These are phyloP conservation scores for Trichoderma virens DNA, from an alignment of 495 filamentous ascomycete species.

Conservation along the genomic window DNA sequence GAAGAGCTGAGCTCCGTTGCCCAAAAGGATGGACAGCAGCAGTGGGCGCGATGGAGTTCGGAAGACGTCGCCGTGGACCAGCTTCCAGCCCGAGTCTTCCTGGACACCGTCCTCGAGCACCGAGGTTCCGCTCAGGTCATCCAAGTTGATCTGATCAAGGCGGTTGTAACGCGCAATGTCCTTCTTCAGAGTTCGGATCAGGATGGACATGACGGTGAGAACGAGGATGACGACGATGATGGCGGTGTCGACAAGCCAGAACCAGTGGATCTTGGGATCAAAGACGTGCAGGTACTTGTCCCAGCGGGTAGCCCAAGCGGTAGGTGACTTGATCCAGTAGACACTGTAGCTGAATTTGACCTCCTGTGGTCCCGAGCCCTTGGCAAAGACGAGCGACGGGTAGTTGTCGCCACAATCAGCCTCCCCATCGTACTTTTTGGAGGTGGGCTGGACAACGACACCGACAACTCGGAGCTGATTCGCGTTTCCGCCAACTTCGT, in stretches of 20 bases:
- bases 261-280: slow-evolving; percentile 97
- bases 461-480: slow-evolving; percentile 81
- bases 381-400: slow-evolving; percentile 50
- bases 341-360: slow-evolving; percentile 90
- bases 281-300: slow-evolving; percentile 96
- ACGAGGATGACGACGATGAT: slow-evolving; percentile 89
- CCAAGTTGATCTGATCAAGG: slow-evolving; percentile 75
- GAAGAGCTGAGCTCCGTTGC: slow-evolving; percentile 92
- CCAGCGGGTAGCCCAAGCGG: slow-evolving; percentile 93
- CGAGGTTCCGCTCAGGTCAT: slow-evolving; percentile 70
- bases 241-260: slow-evolving; percentile 89
- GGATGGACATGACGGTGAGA: slow-evolving; percentile 80
- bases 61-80: slow-evolving; percentile 97
- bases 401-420: slow-evolving; percentile 52
- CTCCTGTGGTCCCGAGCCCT: slow-evolving; percentile 51
- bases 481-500: slow-evolving; percentile 51
- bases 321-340: slow-evolving; percentile 68
- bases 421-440: slow-evolving; percentile 51
- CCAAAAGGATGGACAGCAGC: slow-evolving; percentile 78
- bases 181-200: slow-evolving; percentile 78
- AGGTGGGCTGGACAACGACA: slow-evolving; percentile 75
- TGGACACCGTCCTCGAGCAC: slow-evolving; percentile 86
- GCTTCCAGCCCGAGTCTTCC: slow-evolving; percentile 97
- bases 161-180: slow-evolving; percentile 95
- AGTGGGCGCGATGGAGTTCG: slow-evolving; percentile 75